These are phyloP conservation scores for Aethionema arabicum DNA, from an alignment of 345 rosid species.

Conservation along the genomic window DNA sequence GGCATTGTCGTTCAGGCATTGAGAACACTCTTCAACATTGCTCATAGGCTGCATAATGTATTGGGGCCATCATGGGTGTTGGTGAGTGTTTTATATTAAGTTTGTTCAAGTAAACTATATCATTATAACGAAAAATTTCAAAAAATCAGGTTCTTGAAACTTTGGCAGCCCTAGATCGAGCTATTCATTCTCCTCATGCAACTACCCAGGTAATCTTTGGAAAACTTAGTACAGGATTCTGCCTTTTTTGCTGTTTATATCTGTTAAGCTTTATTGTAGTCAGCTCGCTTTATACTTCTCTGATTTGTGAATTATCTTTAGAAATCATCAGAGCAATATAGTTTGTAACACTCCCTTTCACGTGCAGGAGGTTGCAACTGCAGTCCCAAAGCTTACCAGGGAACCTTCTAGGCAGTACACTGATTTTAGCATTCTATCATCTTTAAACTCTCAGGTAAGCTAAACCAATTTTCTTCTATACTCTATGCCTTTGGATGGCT, in stretches of 20 bases:
- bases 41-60: constrained; percentile 91
- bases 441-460: constrained; percentile 92
- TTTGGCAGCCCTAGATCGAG: constrained; percentile 83
- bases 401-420: constrained; percentile 79
- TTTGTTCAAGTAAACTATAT: constrained; percentile 26
- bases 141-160: constrained; percentile 88
- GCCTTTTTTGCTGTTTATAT: constrained; percentile 14
- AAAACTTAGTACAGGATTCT: constrained; percentile 16
- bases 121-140: constrained; percentile 24
- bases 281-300: constrained; percentile 2
- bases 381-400: constrained; percentile 71
- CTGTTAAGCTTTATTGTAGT: constrained; percentile 22
- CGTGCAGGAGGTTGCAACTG: constrained; percentile 72
- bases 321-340: constrained; percentile 2
- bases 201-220: constrained; percentile 72
- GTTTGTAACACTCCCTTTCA: constrained; percentile 18
- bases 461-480: constrained; percentile 10
- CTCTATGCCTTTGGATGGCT: constrained; percentile 8
- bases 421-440: constrained; percentile 83
- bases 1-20: constrained; percentile 61
- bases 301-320: constrained; percentile 14
- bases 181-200: constrained; percentile 96
- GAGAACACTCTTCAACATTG: constrained; percentile 93
- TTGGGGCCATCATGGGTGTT: constrained; percentile 99
- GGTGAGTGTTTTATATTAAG: constrained; percentile 54